phyloP scores from a whole-genome alignment of 202 grass and related monocot species.

The Zizania palustris region DNA sequence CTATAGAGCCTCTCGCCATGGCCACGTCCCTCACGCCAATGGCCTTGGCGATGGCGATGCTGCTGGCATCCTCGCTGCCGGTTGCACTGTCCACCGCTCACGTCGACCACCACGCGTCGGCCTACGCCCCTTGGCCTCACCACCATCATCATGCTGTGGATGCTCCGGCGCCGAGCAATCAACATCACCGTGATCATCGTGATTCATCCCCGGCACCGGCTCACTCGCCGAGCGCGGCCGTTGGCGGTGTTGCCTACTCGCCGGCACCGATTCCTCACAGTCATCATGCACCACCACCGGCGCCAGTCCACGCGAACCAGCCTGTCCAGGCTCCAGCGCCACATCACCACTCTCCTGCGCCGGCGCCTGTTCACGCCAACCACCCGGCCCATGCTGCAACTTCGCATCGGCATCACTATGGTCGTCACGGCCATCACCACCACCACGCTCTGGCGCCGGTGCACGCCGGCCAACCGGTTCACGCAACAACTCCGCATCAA shows the following conservation, averaged over 20 bases:
- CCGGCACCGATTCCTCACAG: background rate
- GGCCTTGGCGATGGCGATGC: conserved; percentile 21
- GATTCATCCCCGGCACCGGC: background rate
- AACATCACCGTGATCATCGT: background rate
- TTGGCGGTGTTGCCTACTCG: too few relatives aligned
- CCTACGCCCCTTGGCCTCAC: background rate
- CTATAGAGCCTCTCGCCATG: conserved; percentile 28
- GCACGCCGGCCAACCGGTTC: background rate
- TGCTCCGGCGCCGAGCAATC: background rate
- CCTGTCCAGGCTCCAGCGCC: background rate
- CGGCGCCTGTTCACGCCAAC: background rate
- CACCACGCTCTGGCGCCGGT: background rate
- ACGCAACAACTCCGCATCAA: background rate
- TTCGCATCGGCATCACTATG: background rate
- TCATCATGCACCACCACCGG: background rate
- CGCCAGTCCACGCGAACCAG: background rate
- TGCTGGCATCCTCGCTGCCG: conserved; percentile 18
- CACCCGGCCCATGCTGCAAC: background rate
- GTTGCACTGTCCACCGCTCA: conserved; percentile 17
- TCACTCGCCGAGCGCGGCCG: background rate
- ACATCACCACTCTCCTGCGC: background rate
- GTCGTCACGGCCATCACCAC: background rate
- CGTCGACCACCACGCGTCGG: background rate
- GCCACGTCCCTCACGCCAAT: conserved; percentile 6
- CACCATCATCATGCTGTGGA: background rate